Evolutionary conservation across 768 basidiomycete species (phyloP), one percentile per base, ranked within the genome.

Genomic region (Nidularia pulvinata): DNA sequence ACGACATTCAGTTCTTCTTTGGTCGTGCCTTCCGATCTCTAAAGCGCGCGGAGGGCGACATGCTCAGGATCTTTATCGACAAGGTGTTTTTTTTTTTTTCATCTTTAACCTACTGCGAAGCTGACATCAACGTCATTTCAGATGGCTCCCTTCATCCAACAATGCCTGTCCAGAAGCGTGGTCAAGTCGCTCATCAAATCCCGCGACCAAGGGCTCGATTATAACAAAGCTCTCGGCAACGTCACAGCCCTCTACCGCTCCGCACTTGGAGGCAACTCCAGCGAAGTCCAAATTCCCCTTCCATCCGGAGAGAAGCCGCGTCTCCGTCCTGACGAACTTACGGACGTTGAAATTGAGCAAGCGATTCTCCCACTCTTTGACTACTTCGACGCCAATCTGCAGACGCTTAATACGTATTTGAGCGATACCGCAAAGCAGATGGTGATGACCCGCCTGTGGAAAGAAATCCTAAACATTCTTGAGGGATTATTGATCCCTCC

Each of bases 1-100:
- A 97, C 61, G 97, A 99, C 66, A 92, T 94, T 6, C 91, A 91
- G 60, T 99, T 97, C 76, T 95, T 91, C 77, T 99, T 98, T 63
- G 97, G 97, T 30, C 82, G 95, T 33, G 96, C 89, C 3, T 99
- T 99, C 80, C 80, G 96, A 46, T 93, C 88, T 37, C 68, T 99
- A 59, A 98, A 98, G 71, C 78, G 95, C 33, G 92, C 94, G 0
- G 94, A 98, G 65, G 86, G 82, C 22, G 96, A 99, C 63, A 98
- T 99, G 96, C 83, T 95, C 50, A 81, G 95, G 9, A 91, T 91
- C 35, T 96, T 98, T 69, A 89, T 98, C 53, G 97, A 99, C 77
- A 98, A 99, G 85, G 96, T 93, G 19, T 19, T 55, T 16, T 49
- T 25, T 34, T 35, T 42, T 55, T 45, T 30, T 43, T 55, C 14